phyloP scores from a whole-genome alignment of 371 early-diverging fungal species.

The Mortierella sp. region DNA sequence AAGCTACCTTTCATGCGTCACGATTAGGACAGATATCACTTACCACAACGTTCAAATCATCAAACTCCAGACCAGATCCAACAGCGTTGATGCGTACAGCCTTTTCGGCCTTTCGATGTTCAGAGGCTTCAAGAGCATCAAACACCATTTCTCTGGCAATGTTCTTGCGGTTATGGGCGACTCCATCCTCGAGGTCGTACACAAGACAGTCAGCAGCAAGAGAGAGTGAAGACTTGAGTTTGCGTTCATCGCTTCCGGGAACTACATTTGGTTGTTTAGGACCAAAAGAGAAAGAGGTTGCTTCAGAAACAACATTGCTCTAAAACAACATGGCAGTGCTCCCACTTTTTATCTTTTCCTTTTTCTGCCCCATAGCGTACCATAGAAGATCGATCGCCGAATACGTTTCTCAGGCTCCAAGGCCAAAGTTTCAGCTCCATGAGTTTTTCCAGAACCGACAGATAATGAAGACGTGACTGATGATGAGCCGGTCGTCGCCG shows the following conservation, averaged over 20 bases:
- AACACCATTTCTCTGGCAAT: slow-evolving; percentile 80
- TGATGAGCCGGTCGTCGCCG: slow-evolving; percentile 10
- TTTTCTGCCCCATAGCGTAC: too few relatives aligned
- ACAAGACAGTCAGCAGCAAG: slow-evolving; percentile 83
- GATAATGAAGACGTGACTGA: slow-evolving; percentile 10
- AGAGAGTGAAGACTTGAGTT: slow-evolving; percentile 79
- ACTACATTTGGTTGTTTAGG: too few relatives aligned
- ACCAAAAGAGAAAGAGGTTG: too few relatives aligned
- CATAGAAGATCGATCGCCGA: slow-evolving; percentile 52
- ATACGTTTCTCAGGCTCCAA: slow-evolving; percentile 45
- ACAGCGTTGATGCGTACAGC: slow-evolving; percentile 90
- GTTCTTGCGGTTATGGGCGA: slow-evolving; percentile 83
- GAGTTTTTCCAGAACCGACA: not conserved
- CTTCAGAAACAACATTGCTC: too few relatives aligned
- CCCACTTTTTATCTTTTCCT: not conserved
- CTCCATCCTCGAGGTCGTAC: slow-evolving; percentile 94
- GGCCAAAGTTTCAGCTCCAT: not conserved
- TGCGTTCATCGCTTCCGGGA: slow-evolving; percentile 91
- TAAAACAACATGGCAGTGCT: too few relatives aligned
- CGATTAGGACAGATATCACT: too few relatives aligned
- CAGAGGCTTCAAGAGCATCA: slow-evolving; percentile 74
- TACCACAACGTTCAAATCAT: slow-evolving; percentile 85
- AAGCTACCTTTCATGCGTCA: too few relatives aligned
- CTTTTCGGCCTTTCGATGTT: slow-evolving; percentile 76
- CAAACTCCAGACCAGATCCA: slow-evolving; percentile 83